phyloP scores from a whole-genome alignment of 148 eudicot species.

The Rhododendron mucronatum region DNA sequence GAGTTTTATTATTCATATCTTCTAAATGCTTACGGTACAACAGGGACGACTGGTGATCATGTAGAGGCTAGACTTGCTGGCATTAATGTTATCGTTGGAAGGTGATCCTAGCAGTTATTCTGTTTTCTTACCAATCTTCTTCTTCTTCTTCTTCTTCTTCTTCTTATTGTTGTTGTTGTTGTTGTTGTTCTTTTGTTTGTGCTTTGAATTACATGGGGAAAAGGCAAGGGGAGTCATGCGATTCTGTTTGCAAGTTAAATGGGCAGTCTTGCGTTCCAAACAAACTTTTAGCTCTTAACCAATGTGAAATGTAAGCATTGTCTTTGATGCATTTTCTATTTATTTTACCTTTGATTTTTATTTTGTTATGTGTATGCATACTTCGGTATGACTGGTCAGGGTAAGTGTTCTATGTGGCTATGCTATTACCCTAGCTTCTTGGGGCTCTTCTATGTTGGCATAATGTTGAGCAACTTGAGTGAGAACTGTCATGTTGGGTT shows the following conservation, averaged over 20 bases:
- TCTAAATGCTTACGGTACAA: slow-evolving; percentile 12
- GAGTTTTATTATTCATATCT: not conserved
- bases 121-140: not conserved
- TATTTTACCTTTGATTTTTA: not conserved
- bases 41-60: slow-evolving; percentile 51
- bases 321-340: not conserved
- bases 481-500: not conserved
- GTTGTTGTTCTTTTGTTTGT: not conserved
- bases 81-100: slow-evolving; percentile 71
- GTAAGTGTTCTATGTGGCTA: not conserved
- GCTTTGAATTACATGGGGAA: slow-evolving; percentile 15
- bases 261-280: slow-evolving; percentile 80
- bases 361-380: not conserved
- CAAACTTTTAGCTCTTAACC: slow-evolving; percentile 70
- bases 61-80: slow-evolving; percentile 68
- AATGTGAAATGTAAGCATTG: slow-evolving; percentile 78
- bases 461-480: not conserved
- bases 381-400: not conserved
- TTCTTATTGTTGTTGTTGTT: slow-evolving; percentile 4
- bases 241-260: slow-evolving; percentile 68
- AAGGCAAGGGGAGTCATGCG: slow-evolving; percentile 97
- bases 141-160: slow-evolving; percentile 10
- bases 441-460: not conserved
- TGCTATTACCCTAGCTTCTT: not conserved
- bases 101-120: slow-evolving; percentile 31